These are phyloP conservation scores for Avena insularis DNA, from an alignment of 176 grass and related monocot species.

Conservation along the genomic window DNA sequence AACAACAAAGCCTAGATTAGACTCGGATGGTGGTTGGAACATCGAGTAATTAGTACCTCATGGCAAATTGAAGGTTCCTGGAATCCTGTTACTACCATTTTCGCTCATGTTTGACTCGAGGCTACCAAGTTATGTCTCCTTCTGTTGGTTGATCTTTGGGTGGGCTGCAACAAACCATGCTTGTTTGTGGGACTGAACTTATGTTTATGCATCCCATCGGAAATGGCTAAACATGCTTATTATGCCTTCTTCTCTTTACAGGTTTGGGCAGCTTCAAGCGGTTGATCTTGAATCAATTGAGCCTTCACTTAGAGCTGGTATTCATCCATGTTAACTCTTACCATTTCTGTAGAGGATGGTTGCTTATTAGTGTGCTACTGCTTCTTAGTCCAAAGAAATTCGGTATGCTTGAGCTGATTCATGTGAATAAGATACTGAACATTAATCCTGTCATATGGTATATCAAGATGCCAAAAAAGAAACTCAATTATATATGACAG, in stretches of 20 bases:
- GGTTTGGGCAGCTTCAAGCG: constrained; percentile 84
- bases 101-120: background rate
- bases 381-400: background rate
- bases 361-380: constrained; percentile 7
- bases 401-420: background rate
- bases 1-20: background rate
- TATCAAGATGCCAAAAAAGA: background rate
- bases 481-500: background rate
- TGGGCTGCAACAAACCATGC: background rate
- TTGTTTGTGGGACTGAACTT: background rate
- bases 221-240: background rate
- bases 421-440: background rate
- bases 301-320: constrained; percentile 89
- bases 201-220: background rate
- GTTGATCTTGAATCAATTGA: constrained; percentile 79
- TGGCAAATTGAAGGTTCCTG: constrained; percentile 2
- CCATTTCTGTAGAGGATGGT: constrained; percentile 29
- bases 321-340: constrained; percentile 24
- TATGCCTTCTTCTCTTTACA: constrained; percentile 28
- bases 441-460: background rate
- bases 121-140: background rate
- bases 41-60: constrained; percentile 15
- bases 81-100: background rate
- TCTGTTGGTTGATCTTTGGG: constrained; percentile 14
- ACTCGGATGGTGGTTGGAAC: background rate